Base-by-base conservation (phyloP, 2,329 filamentous ascomycete species). In the Fusarium cicatricum region DNA sequence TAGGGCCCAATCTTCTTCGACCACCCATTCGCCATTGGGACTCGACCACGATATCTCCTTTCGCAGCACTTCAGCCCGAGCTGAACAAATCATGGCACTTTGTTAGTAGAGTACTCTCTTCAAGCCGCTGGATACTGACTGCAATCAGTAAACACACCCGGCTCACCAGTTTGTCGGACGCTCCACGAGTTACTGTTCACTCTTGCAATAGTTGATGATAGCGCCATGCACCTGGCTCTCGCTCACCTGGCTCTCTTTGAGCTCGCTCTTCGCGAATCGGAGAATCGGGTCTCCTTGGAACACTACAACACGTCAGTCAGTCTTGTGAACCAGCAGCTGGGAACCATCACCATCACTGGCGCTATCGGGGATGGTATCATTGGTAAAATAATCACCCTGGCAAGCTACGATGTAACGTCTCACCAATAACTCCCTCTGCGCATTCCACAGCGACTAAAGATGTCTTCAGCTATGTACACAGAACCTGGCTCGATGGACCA, bases 121-220 rank as follows among this genome's bases (percentile, higher is more conserved):
- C 28, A 4, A 7, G 29, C 37, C 0, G n/a, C 15, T 17, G 21
- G 7, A 15, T 26, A 9, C 34, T 47, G 3, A 47, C 21, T 4
- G 1, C 15, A 11, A 12, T 2, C 16, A 47, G 44, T 47, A 4
- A 17, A 28, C 4, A 31, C 17, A 28, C n/a, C 19, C 15, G 33
- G 38, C 26, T 28, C 44, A 9, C 33, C 33, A 15, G 47, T 52
- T 6, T 52, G 47, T 14, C 26, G 14, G 11, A 28, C 45, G 21
- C 34, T 55, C 39, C 52, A 46, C n/a, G 52, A 55, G 16, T 39
- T 55, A 11, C 44, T 33, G 5, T 55, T 55, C 9, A 43, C 47
- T 11, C 17, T 55, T 2, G 48, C 52, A 23, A 23, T 23, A 7
- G 21, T 23, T 23, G 21, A 23, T 23, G 21, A 23, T 23, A 4